Evolutionary conservation across 139 green algal species (phyloP), one percentile per base, ranked within the genome.

Genomic region (Volvox africanus): DNA sequence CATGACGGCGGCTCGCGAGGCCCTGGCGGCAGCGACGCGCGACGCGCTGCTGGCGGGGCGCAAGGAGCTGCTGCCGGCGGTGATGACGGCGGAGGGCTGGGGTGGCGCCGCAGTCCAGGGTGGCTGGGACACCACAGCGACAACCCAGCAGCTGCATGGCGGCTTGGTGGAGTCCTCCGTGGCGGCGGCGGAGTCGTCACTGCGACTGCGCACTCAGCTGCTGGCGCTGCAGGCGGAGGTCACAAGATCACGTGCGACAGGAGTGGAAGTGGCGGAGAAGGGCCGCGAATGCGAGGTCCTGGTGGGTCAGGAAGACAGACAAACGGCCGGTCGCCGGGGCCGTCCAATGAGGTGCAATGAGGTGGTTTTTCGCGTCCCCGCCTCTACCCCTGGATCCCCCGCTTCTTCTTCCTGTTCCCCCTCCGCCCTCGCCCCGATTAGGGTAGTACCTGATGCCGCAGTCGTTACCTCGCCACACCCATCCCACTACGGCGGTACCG

Each of bases 41-140:
- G 91, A 93, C 55, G 69, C 89, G 28, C 37, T 93, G 75, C 75
- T 93, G 69, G 82, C 81, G 62, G 88, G 80, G 11, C 73, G 76
- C 1, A 68, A 83, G 75, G 91, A 94, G 88, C 75, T 94, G 82
- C 83, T 94, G 73, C 92, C 92, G 35, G 92, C 92, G 26, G 88
- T 94, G 61, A 92, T 94, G 88, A 94, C 92, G 76, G 92, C 88
- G 55, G 92, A 94, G 92, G 92, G 92, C 77, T 94, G 92, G 92
- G 92, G 65, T 35, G 90, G 36, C n/a, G 73, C 61, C 19, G 32
- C 69, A 12, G 69, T 55, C 12, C 14, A 21, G 26, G 69, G 85
- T 11, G 69, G 44, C 28, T 21, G 77, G 44, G 85, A 89, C 85
- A 50, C 2, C 14, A 24, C 67, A 55, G 55, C 69, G 71, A 35